Base-by-base conservation (phyloP, 1,284 basidiomycete genomes). In the Pseudozyma sp. region DNA sequence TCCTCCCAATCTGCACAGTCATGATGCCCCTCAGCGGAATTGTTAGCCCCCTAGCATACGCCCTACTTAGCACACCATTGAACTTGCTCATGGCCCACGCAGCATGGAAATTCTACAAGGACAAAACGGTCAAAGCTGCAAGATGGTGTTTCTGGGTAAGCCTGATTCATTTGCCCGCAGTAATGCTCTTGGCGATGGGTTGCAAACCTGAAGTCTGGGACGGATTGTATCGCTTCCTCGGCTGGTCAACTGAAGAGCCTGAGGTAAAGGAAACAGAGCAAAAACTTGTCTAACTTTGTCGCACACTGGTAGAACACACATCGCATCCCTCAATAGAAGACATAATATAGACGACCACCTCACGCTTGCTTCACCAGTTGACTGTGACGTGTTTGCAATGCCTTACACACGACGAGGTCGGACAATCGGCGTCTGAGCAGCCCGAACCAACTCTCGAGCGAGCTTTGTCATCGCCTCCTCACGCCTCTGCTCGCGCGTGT, bases 181-280 rank as follows among this genome's bases (percentile, higher is more conserved):
- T 98, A 12, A 88, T 99, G 74, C 93, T 91, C 0, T 87, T 99
- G 67, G 95, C 96, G 90, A 95, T 99, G 93, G 88, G 76, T 2
- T 85, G 82, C 68, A 85, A 85, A 68, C 63, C 75, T 10, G 80
- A 81, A n/a, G 59, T 84, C 7, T 81, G 82, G 81, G 65, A 69
- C 31, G 76, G 70, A 2, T 14, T 80, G 40, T 51, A 65, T 19
- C 60, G 64, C n/a, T 58, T 59, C 52, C 38, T 73, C 31, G 70
- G 70, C 25, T 73, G 61, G 60, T 40, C 61, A 2, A 47, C n/a
- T 5, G 54, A 53, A 3, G 44, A 59, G 13, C 19, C 21, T 11
- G 36, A 60, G 25, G 42, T 52, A n/a, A 16, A 44, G 31, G 44
- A 43, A 38, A 21, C 10, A 11, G 31, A 43, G 14, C 35, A 59